phyloP scores from a whole-genome alignment of 495 filamentous ascomycete genomes.

The Lasiosphaeria hispida region DNA sequence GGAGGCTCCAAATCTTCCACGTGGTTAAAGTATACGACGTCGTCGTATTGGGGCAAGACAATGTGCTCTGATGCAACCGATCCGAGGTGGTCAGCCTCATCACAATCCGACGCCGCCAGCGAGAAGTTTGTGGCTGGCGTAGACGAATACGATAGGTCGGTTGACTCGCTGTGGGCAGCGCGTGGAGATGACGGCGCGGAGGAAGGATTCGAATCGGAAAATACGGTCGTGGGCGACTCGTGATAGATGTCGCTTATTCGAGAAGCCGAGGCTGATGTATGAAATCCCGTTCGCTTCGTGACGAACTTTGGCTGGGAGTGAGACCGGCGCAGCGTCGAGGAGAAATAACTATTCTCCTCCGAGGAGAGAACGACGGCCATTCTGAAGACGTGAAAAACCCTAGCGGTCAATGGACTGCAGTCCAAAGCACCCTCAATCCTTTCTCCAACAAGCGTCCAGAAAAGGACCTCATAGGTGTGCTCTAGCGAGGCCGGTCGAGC shows the following conservation, averaged over 20 bases:
- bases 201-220: slow-evolving; percentile 45
- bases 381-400: slow-evolving; percentile 20
- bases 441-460: slow-evolving; percentile 25
- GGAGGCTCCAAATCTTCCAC: slow-evolving; percentile 49
- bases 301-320: slow-evolving; percentile 48
- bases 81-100: slow-evolving; percentile 42
- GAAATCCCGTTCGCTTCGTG: slow-evolving; percentile 35
- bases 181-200: slow-evolving; percentile 47
- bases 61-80: slow-evolving; percentile 46
- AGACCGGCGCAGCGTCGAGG: slow-evolving; percentile 44
- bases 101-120: slow-evolving; percentile 48
- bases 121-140: slow-evolving; percentile 66
- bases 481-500: background rate
- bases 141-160: slow-evolving; percentile 46
- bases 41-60: slow-evolving; percentile 58
- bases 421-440: slow-evolving; percentile 33
- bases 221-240: slow-evolving; percentile 28
- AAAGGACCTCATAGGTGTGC: slow-evolving; percentile 28
- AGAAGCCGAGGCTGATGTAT: slow-evolving; percentile 42
- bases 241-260: slow-evolving; percentile 39
- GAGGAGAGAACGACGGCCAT: slow-evolving; percentile 49
- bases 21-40: slow-evolving; percentile 45
- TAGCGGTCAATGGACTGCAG: slow-evolving; percentile 20
- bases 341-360: slow-evolving; percentile 46
- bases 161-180: slow-evolving; percentile 37